Conservation (phyloP, 1,284 basidiomycete genomes). For the Coniferiporia weirii region DNA sequence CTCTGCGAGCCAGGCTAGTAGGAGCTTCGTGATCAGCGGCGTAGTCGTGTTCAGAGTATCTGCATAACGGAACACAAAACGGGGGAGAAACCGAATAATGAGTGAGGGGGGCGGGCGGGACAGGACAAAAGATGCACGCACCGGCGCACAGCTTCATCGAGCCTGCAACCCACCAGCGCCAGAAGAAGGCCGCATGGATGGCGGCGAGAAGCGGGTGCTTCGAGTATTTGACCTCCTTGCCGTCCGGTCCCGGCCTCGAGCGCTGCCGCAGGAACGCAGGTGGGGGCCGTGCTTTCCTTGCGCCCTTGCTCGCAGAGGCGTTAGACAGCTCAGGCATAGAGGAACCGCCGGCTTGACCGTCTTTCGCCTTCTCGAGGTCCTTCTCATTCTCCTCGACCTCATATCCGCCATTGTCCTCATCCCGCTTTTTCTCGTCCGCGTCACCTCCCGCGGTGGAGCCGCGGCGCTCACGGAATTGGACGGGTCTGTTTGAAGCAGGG, state of each 20-base stretch:
- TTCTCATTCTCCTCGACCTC: no score
- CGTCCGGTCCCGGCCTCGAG: neutral
- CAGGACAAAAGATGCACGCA: constrained; percentile 24
- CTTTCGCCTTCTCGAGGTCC: no score
- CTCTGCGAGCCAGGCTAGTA: constrained; percentile 57
- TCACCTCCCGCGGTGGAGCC: neutral
- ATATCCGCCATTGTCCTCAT: neutral
- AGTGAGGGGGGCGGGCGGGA: neutral
- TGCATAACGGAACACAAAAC: constrained; percentile 22
- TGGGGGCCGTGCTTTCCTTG: no score
- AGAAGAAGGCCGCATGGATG: constrained; percentile 50
- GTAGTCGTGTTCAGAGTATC: constrained; percentile 56
- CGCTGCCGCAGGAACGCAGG: neutral
- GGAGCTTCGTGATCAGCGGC: constrained; percentile 56
- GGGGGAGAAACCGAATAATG: neutral
- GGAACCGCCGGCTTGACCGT: no score
- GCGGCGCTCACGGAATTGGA: constrained; percentile 16
- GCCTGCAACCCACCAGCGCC: constrained; percentile 50
- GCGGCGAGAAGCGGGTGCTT: constrained; percentile 59
- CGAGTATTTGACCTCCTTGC: constrained; percentile 28
- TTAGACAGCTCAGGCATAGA: no score
- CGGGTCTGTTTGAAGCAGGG: constrained; percentile 42
- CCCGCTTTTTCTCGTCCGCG: neutral
- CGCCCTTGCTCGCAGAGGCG: neutral
- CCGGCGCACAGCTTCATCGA: constrained; percentile 50